Percentiles rank a stretch among this genome's conserved stretches.
phyloP scores from a whole-genome alignment of 139 green algal species.

The Pleodorina starrii region DNA sequence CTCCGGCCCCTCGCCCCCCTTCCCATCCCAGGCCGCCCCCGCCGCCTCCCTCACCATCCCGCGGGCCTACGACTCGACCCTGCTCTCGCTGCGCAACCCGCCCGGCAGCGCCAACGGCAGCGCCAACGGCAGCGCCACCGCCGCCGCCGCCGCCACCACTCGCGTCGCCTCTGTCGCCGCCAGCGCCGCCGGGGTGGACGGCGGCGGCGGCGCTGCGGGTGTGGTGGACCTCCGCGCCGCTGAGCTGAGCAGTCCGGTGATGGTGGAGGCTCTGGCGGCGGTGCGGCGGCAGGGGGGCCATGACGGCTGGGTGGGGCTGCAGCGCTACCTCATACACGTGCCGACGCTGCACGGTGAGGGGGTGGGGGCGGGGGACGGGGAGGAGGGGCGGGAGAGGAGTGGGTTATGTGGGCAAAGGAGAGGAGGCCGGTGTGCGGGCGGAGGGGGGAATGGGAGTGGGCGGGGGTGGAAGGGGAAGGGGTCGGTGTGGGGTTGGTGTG shows the following conservation, averaged over 20 bases:
- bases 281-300: background rate
- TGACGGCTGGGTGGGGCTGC: conserved; percentile 37
- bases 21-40: background rate
- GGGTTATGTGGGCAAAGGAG: too few relatives aligned
- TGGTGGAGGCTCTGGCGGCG: conserved; percentile 36
- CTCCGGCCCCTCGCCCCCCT: background rate
- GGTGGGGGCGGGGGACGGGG: background rate
- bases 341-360: conserved; percentile 47
- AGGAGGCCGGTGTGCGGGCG: background rate
- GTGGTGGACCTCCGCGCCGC: background rate
- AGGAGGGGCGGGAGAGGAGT: background rate
- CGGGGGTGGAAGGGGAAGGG: too few relatives aligned
- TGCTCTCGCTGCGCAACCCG: background rate
- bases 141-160: background rate
- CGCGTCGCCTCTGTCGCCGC: background rate
- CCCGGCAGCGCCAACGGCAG: background rate
- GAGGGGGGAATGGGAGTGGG: background rate
- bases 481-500: too few relatives aligned
- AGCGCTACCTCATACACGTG: conserved; percentile 47
- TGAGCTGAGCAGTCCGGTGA: conserved; percentile 24
- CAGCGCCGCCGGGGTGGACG: background rate
- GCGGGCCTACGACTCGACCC: conserved; percentile 42
- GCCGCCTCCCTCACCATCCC: conserved; percentile 24
- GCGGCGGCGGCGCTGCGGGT: conserved; percentile 33
- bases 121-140: too few relatives aligned